A percentile compares a stretch with the other conserved stretches of the same genome.
Conservation (phyloP, 306 rosid species). For the Acacia confusa region DNA sequence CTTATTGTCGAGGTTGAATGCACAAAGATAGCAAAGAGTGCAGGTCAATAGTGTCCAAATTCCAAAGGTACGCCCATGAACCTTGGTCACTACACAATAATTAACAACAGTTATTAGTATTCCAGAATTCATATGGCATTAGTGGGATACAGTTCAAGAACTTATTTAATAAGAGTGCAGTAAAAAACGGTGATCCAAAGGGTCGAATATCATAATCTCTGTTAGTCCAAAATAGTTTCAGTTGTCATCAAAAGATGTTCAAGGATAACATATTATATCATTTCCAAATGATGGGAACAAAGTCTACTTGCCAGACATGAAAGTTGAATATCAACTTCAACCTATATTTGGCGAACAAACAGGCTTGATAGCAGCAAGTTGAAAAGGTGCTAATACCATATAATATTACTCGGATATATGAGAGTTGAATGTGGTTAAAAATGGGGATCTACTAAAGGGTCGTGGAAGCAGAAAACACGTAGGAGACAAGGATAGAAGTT, state of each 20-base stretch:
- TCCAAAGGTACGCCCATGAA: slow-evolving; percentile 96
- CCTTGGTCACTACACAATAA: slow-evolving; percentile 70
- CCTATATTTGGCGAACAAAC: background rate
- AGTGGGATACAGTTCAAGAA: slow-evolving; percentile 2
- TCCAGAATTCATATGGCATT: slow-evolving; percentile 21
- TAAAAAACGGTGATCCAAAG: slow-evolving; percentile 16
- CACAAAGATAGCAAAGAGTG: slow-evolving; percentile 89
- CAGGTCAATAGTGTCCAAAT: slow-evolving; percentile 88
- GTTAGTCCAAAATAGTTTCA: background rate
- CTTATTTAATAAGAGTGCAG: background rate
- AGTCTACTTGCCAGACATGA: background rate
- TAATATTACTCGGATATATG: background rate
- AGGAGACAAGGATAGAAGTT: background rate
- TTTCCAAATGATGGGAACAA: background rate
- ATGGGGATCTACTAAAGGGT: background rate
- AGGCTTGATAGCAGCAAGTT: background rate
- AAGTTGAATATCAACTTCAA: background rate
- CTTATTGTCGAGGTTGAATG: slow-evolving; percentile 87
- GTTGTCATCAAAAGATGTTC: slow-evolving; percentile 17
- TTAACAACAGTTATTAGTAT: slow-evolving; percentile 16
- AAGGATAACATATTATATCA: background rate
- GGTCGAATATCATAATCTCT: background rate
- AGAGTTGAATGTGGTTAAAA: slow-evolving; percentile 14
- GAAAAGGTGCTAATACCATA: slow-evolving; percentile 6
- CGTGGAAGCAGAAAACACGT: background rate